A percentile compares a stretch with the other conserved stretches of the same genome.
Conservation (phyloP, 352 stramenopile species). For the Phytophthora megakarya region DNA sequence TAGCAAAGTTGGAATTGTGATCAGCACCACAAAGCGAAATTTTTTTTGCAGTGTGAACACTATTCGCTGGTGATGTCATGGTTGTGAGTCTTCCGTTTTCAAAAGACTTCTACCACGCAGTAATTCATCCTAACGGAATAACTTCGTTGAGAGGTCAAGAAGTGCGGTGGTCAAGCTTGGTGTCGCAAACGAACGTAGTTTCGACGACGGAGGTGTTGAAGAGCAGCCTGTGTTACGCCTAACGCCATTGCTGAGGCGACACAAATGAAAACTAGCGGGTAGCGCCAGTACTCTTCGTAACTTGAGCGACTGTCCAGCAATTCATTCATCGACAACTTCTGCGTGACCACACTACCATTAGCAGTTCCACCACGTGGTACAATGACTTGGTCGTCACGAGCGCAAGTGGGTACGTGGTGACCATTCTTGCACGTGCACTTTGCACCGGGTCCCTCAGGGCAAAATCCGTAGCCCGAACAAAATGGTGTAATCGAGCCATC, state of each 20-base stretch:
- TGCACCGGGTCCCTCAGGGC: conserved; percentile 59
- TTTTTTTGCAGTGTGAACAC: too few species aligned
- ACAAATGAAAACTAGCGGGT: conserved; percentile 36
- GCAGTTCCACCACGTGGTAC: conserved; percentile 25
- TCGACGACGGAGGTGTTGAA: conserved; percentile 22
- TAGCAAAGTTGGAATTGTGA: too few species aligned
- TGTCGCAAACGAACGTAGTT: conserved; percentile 12
- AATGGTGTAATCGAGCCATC: conserved; percentile 67
- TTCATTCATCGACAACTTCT: conserved; percentile 11
- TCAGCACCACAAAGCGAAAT: too few species aligned
- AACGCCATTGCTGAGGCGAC: conserved; percentile 30
- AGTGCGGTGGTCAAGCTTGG: conserved; percentile 24
- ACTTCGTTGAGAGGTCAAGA: conserved; percentile 11
- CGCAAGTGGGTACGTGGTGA: conserved; percentile 41
- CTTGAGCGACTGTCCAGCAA: neutral
- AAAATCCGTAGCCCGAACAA: conserved; percentile 74
- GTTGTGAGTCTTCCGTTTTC: too few species aligned
- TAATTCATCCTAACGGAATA: too few species aligned
- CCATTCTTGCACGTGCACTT: conserved; percentile 66
- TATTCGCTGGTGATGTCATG: too few species aligned
- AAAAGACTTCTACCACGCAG: too few species aligned
- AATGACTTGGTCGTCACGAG: conserved; percentile 47
- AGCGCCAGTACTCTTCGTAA: conserved; percentile 14
- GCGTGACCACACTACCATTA: neutral
- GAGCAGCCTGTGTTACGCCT: conserved; percentile 15